Evolutionary conservation across 768 basidiomycete species (phyloP).

Genomic region (Basidioascus undulatus): DNA sequence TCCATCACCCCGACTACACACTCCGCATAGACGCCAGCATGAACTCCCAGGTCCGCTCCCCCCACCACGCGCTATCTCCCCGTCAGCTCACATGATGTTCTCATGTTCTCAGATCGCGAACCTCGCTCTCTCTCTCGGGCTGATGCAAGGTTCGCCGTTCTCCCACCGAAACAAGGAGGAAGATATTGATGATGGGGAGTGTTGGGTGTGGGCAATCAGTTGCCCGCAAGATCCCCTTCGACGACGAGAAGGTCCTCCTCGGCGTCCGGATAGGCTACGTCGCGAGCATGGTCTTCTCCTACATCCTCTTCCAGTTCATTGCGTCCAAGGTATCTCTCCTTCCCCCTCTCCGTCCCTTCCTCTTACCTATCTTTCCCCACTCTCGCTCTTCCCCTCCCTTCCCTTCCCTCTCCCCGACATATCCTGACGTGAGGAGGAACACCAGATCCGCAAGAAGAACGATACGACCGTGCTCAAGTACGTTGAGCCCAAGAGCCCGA

Average conservation of each 20-base stretch:
- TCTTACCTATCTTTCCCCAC: not conserved
- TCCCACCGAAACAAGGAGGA: too few species aligned
- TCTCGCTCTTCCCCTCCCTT: conserved; percentile 2
- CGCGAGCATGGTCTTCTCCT: too few species aligned
- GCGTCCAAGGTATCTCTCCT: conserved; percentile 33
- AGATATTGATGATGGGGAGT: too few species aligned
- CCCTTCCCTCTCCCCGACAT: not conserved
- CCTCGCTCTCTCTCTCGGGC: conserved; percentile 66
- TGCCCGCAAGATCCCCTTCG: conserved; percentile 72
- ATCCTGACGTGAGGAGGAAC: not conserved
- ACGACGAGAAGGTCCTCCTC: conserved; percentile 55
- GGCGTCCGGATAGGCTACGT: conserved; percentile 72
- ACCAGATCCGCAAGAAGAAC: conserved; percentile 76
- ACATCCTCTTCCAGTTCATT: conserved; percentile 43
- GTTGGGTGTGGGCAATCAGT: too few species aligned
- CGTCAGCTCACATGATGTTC: not conserved
- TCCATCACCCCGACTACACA: too few species aligned
- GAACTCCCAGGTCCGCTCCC: too few species aligned
- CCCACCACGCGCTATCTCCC: too few species aligned
- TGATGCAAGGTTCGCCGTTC: conserved; percentile 36
- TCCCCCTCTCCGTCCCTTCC: not conserved
- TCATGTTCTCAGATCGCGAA: conserved; percentile 54
- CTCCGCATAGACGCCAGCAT: too few species aligned
- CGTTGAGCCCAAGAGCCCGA: conserved; percentile 49
- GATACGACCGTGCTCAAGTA: conserved; percentile 92